Base-by-base conservation (phyloP, 2,329 filamentous ascomycete genomes). In the Alternaria arborescens region DNA sequence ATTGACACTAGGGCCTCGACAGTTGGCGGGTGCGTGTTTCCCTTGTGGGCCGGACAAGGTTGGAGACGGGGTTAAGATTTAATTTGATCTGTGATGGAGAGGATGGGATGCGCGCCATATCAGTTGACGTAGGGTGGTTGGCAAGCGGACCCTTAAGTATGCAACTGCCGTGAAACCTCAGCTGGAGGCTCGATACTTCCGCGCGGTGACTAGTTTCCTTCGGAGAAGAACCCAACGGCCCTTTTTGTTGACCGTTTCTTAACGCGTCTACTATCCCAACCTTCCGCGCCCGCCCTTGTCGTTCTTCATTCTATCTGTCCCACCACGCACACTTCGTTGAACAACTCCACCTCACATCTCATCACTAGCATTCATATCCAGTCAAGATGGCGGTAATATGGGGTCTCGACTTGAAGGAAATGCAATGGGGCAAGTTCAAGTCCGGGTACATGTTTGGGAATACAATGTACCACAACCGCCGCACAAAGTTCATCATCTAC, bases 401-500 rank as follows among this genome's bases (percentile, higher is more conserved):
- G 84, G 86, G 86, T 32, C 80, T 88, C 61, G 82, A 87, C 71
- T 77, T 88, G 56, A 77, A 77, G 52, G 85, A 87, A 65, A 85
- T 87, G 70, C 81, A 85, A 78, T 88, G 85, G 85, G 75, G 75
- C 61, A 87, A 86, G 70, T 87, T 88, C 81, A 84, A 83, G 62
- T 81, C 76, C 61, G 81, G 79, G n/a, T 82, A 87, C 71, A 88
- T 88, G 85, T 87, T 26, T 26, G 24, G 84, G 77, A 84, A 84
- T 65, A 82, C 76, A 32, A 77, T 79, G 12, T 87, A 86, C 67
- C 84, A 88, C 71, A 74, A 86, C 3, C 83, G 86, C 43, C 80
- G 83, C 20, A 85, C 83, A 8, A 87, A 86, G 67, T 87, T 88
- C 79, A 82, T 86, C 61, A 81, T 87, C 57, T 88, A 88, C 69